Conservation (phyloP, 371 early-diverging fungal species). For the Mycotypha africana region DNA sequence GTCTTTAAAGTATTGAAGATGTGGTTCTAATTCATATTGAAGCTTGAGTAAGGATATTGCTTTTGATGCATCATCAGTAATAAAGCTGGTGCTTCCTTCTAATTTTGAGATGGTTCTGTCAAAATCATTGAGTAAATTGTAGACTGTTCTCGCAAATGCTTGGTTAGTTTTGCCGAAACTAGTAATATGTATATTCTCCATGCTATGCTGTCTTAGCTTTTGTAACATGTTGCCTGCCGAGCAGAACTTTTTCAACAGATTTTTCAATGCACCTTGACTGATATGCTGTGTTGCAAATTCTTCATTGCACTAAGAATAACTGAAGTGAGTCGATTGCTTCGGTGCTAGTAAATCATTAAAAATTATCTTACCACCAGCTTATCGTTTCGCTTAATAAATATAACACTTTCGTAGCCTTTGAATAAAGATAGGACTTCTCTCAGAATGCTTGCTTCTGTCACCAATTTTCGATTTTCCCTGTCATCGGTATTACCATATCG, state of each 20-base stretch:
- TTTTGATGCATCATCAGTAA: slow-evolving; percentile 1
- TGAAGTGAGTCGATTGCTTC: too few relatives aligned
- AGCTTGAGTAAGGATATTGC: slow-evolving; percentile 16
- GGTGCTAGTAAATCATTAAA: too few relatives aligned
- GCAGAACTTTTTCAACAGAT: slow-evolving; percentile 20
- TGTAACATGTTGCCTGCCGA: slow-evolving; percentile 19
- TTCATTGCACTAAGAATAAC: too few relatives aligned
- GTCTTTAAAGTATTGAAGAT: slow-evolving; percentile 8
- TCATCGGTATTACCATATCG: neutral
- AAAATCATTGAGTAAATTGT: slow-evolving; percentile 18
- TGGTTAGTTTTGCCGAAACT: slow-evolving; percentile 33
- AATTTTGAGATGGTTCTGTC: slow-evolving; percentile 16
- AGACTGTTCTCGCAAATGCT: slow-evolving; percentile 27
- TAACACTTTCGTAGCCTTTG: slow-evolving; percentile 18
- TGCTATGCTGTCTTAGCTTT: slow-evolving; percentile 11
- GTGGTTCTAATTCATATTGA: neutral
- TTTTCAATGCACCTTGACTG: slow-evolving; percentile 10
- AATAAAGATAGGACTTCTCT: slow-evolving; percentile 32
- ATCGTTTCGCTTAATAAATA: slow-evolving; percentile 14
- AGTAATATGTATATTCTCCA: slow-evolving; percentile 2
- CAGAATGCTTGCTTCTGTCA: slow-evolving; percentile 21
- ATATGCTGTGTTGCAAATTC: slow-evolving; percentile 12
- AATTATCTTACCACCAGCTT: slow-evolving; percentile 15
- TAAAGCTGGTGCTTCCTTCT: slow-evolving; percentile 15
- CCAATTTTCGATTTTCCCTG: neutral